phyloP scores from a whole-genome alignment of 805 yeast genomes.

The Yarrowia bubula region DNA sequence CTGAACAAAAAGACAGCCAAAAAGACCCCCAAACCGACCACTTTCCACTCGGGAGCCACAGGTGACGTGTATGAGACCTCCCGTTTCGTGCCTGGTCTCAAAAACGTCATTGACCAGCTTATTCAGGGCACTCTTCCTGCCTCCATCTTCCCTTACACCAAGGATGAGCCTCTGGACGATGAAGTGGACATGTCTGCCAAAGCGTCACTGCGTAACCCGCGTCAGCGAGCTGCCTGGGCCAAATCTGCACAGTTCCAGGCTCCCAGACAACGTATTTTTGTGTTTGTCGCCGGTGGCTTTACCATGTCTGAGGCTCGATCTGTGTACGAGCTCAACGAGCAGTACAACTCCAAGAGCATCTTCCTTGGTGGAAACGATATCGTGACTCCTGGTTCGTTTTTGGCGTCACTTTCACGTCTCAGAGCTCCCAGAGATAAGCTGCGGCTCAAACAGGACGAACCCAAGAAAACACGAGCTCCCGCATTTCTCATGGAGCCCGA shows the following conservation, averaged over 20 bases:
- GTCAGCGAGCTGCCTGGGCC: slow-evolving; percentile 78
- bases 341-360: slow-evolving; percentile 62
- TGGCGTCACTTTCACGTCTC: slow-evolving; percentile 37
- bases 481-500: slow-evolving; percentile 25
- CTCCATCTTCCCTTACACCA: slow-evolving; percentile 65
- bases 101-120: slow-evolving; percentile 54
- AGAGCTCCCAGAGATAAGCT: slow-evolving; percentile 36
- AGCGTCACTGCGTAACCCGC: slow-evolving; percentile 60
- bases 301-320: slow-evolving; percentile 79
- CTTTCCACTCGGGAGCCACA: slow-evolving; percentile 33
- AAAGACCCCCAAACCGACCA: slow-evolving; percentile 34
- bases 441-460: slow-evolving; percentile 32
- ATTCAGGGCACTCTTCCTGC: slow-evolving; percentile 53
- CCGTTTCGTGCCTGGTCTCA: slow-evolving; percentile 68
- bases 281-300: slow-evolving; percentile 86
- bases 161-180: slow-evolving; percentile 57
- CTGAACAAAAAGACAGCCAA: slow-evolving; percentile 35
- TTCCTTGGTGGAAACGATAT: slow-evolving; percentile 79
- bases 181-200: slow-evolving; percentile 43
- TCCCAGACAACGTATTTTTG: slow-evolving; percentile 64
- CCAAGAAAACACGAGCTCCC: slow-evolving; percentile 20
- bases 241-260: slow-evolving; percentile 42
- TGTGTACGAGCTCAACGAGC: slow-evolving; percentile 63
- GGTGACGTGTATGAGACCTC: slow-evolving; percentile 43
- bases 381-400: slow-evolving; percentile 44